Percentiles rank a stretch among this genome's conserved stretches.
phyloP scores from a whole-genome alignment of 805 yeast species.

The Lachancea meyersii region DNA sequence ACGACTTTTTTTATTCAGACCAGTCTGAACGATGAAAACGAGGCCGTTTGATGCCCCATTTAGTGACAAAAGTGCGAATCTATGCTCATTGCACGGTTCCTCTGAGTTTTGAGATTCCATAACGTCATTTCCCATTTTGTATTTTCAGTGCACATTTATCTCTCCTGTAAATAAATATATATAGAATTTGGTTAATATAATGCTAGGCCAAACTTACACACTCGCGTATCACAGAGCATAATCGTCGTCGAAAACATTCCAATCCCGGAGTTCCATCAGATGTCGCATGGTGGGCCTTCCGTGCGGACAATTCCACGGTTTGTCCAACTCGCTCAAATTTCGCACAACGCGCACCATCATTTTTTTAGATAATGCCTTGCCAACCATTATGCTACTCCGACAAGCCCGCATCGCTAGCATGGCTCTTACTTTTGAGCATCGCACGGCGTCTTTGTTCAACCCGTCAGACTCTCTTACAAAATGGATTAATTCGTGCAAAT shows the following conservation, averaged over 20 bases:
- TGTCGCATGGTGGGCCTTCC: constrained; percentile 97
- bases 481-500: constrained; percentile 73
- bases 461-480: constrained; percentile 53
- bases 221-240: constrained; percentile 20
- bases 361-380: constrained; percentile 51
- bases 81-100: no score
- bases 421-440: constrained; percentile 72
- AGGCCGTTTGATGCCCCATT: no score
- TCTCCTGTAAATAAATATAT: neutral
- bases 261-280: constrained; percentile 52
- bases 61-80: no score
- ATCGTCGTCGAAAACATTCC: constrained; percentile 42
- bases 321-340: constrained; percentile 64
- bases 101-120: no score
- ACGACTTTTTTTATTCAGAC: no score
- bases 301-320: constrained; percentile 97
- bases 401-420: constrained; percentile 96
- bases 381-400: constrained; percentile 89
- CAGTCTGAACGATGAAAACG: no score
- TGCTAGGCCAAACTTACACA: no score
- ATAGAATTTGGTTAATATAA: neutral
- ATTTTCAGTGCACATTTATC: no score
- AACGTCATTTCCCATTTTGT: neutral
- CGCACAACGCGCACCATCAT: constrained; percentile 66
- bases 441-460: constrained; percentile 28